Evolutionary conservation across 192 early-diverging fungal species (phyloP).

Genomic region (Spinellus fusiger): DNA sequence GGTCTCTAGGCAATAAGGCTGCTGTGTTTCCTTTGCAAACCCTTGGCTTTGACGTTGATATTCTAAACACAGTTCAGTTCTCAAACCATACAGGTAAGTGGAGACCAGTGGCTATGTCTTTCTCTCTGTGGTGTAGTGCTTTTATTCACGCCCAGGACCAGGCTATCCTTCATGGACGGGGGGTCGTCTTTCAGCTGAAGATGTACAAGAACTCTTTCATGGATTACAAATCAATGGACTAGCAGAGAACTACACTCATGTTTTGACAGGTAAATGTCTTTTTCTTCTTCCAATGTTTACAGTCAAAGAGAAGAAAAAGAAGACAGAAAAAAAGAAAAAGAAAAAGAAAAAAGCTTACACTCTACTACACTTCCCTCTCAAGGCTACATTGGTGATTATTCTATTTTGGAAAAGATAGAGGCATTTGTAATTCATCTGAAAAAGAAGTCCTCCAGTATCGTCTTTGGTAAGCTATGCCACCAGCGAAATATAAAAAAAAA

Average conservation of each 20-base stretch:
- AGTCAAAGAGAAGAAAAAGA: neutral
- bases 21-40: conserved; percentile 90
- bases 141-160: conserved; percentile 7
- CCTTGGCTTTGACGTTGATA: conserved; percentile 87
- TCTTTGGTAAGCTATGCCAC: conserved; percentile 52
- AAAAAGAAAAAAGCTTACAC: neutral
- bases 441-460: conserved; percentile 37
- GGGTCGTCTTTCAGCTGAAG: conserved; percentile 51
- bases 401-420: conserved; percentile 52
- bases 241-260: conserved; percentile 63
- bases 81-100: conserved; percentile 82
- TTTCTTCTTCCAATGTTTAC: too few species aligned
- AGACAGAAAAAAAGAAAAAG: neutral
- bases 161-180: conserved; percentile 77
- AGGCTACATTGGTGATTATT: conserved; percentile 79
- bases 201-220: conserved; percentile 62
- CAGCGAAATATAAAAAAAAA: neutral
- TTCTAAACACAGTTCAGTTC: conserved; percentile 89
- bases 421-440: conserved; percentile 50
- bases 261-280: conserved; percentile 79
- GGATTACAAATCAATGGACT: conserved; percentile 74
- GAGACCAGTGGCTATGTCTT: neutral
- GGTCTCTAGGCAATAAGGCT: conserved; percentile 70
- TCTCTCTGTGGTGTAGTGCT: too few species aligned
- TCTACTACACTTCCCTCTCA: neutral